These are phyloP conservation scores for Pulveroboletus sp. DNA, from an alignment of 768 basidiomycete genomes.

Conservation along the genomic window DNA sequence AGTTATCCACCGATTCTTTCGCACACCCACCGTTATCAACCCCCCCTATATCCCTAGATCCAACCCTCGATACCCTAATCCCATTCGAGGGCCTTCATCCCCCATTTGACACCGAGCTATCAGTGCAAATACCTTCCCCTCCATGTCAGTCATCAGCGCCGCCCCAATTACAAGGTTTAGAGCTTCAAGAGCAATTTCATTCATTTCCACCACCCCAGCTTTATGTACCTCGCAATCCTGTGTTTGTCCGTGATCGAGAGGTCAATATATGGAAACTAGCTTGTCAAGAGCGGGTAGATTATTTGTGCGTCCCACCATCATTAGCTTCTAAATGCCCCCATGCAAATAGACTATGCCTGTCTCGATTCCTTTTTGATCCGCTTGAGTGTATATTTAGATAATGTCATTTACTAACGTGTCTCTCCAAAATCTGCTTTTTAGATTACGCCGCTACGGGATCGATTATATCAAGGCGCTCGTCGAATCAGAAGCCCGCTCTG, in stretches of 20 bases:
- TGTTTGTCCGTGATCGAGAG: constrained; percentile 29
- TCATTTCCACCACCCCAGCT: constrained; percentile 23
- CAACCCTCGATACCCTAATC: constrained; percentile 24
- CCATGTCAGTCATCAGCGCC: constrained; percentile 4
- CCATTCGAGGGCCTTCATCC: constrained; percentile 23
- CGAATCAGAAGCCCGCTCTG: constrained; percentile 22
- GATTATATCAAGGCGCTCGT: constrained; percentile 33
- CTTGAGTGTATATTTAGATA: constrained; percentile 2
- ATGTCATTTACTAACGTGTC: constrained; percentile 6
- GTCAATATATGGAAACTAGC: constrained; percentile 34
- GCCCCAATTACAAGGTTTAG: constrained; percentile 18
- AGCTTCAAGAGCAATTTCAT: constrained; percentile 22
- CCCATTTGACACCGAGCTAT: constrained; percentile 16
- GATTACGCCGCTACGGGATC: constrained; percentile 29
- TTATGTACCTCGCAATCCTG: constrained; percentile 26
- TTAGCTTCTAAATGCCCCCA: not conserved
- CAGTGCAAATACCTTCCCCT: constrained; percentile 15
- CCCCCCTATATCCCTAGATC: constrained; percentile 11
- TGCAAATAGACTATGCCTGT: not conserved
- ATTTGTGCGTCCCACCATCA: constrained; percentile 22
- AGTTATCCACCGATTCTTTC: not conserved
- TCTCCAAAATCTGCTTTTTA: constrained; percentile 1
- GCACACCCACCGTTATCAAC: constrained; percentile 3
- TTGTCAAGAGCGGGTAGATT: constrained; percentile 33
- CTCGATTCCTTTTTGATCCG: constrained; percentile 5